Base-by-base conservation (phyloP, 1,284 basidiomycete genomes). In the Cutaneotrichosporon spelunceum region DNA sequence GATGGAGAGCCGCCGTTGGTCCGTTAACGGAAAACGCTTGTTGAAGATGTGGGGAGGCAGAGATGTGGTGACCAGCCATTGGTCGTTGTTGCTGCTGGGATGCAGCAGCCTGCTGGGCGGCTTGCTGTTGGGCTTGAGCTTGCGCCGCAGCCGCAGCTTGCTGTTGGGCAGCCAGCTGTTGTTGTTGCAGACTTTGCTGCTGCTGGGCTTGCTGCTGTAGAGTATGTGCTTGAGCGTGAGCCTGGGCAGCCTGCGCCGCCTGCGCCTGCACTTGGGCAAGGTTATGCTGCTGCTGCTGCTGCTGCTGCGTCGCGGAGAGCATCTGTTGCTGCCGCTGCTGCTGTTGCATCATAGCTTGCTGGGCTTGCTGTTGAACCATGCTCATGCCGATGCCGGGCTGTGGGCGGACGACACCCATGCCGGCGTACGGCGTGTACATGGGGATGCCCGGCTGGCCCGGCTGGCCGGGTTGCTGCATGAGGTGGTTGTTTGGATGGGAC, bases 11-110 rank as follows among this genome's bases (percentile, higher is more conserved):
- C 53, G 59, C 58, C 55, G 66, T 64, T 16, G 70, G 66, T 6
- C 68, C 70, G 16, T 60, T 66, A 34, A 62, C 60, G 11, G 70
- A 67, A 61, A 72, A 75, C 56, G 75, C 73, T 55, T 76, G 74
- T 14, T 70, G 60, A 45, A 77, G 54, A 62, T 77, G 75, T 13
- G 75, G 75, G 11, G 73, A 76, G 34, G 73, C 71, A 10, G 69
- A 68, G 56, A 66, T 60, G 59, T 63, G 61, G 53, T 66, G 64
- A 3, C 49, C 55, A 5, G 59, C 44, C 56, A 57, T 57, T 27
- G 56, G 56, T 13, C 56, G 27, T 13, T 47, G 56, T 23, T 49
- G 45, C 30, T 50, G 49, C 21, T 19, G 14, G 23, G 45, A 47
- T 33, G 56, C 33, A n/a, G 56, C 33, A n/a, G 23, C 55, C 30